Evolutionary conservation across 2,329 filamentous ascomycete species (phyloP), one percentile per base, ranked within the genome.

Genomic region (Phialophora macrospora): DNA sequence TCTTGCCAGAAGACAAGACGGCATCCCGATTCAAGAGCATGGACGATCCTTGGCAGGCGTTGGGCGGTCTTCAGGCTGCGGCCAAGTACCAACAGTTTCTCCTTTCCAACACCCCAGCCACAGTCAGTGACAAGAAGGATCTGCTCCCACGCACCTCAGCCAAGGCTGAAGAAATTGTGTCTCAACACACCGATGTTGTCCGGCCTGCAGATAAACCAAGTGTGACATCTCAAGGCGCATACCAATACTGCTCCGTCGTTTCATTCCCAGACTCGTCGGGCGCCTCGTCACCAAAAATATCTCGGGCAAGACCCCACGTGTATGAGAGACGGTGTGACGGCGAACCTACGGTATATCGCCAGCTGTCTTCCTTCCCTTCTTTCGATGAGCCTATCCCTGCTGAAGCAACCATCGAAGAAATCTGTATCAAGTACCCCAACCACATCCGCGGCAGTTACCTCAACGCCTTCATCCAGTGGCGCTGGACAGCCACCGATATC

Each of bases 401-500:
- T 12, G 34, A 63, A 7, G 60, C 58, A n/a, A 56, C 67, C 1
- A 44, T 69, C 9, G 59, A 69, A 26, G 64, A 69, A 12, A 48
- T 69, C 38, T 69, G 67, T 49, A n/a, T 22, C n/a, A 26, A 9
- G 20, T 69, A 69, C 41, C 67, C 67, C 12, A 69, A 69, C 41
- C 67, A 69, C 55, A 17, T 69, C 14, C 60, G 59, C 14, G 67
- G 67, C 1, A 41, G 32, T 2, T 62, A 61, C 34, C 62, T 69
- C 6, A 62, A 67, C 22, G 58, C 67, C 17, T 69, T 69, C 54
- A 58, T 69, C 55, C 64, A 69, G 30, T 65, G 60, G 55, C 41
- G 28, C 26, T 67, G 64, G 64, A 61, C 67, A 6, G 64, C 41
- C 26, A 55, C 20, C 14, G 64, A 69, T 46, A 67, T 69, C 9